Base-by-base conservation (phyloP, 2,329 filamentous ascomycete species). In the Calcarisporium arbuscula region DNA sequence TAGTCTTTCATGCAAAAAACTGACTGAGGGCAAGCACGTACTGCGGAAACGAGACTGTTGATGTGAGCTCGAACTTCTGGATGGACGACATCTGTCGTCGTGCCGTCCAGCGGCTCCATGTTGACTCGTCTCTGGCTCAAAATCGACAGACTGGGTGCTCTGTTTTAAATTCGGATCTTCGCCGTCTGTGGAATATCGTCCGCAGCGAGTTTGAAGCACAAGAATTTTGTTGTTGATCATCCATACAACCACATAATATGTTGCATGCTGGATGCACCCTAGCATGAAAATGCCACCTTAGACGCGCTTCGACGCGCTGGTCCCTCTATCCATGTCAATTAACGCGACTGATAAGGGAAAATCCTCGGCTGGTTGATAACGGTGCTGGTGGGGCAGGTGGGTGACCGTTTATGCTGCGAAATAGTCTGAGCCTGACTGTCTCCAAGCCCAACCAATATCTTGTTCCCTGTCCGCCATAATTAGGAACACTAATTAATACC, bases 61-160 rank as follows among this genome's bases (percentile, higher is more conserved):
- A 98, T 81, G 62, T 95, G 86, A 19, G 89, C 88, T 54, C 89
- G 82, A 51, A 95, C 87, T 66, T 95, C 86, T 27, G 88, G 86
- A 57, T 96, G 88, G 37, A 96, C 84, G 40, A 82, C 70, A 54
- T 80, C 77, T n/a, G n/a, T n/a, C 45, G 59, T 64, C 37, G 58
- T 56, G 38, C 58, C 66, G 32, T 76, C 72, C 44, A 54, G 57
- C 39, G 65, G 51, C 57, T 80, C 75, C 77, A 81, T 80, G 35
- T 34, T 48, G 29, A 28, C 22, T 16, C 29, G 19, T 15, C 14
- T 40, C 26, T 19, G 16, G 15, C 5, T 9, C 12, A 22, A 36
- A 39, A 18, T 30, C 20, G 19, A n/a, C 35, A 35, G 10, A n/a
- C n/a, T n/a, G n/a, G n/a, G n/a, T 43, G 39, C 21, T 29, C 25